Base-by-base conservation (phyloP, 1,139 yeast species). In the Geotrichum klebahnii region DNA sequence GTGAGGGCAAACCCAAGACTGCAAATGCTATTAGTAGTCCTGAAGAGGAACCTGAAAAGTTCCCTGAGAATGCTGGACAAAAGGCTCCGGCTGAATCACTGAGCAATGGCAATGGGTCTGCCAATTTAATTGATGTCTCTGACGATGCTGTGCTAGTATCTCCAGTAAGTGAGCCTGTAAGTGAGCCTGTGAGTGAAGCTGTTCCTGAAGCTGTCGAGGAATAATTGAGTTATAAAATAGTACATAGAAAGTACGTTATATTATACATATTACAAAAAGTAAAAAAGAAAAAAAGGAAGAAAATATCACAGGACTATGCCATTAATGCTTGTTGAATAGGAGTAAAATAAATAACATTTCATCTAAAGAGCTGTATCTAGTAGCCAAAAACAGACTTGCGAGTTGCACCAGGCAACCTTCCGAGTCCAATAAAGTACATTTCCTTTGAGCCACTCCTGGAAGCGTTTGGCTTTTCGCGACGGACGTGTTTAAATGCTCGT, bases 381-480 rank as follows among this genome's bases (percentile, higher is more conserved):
- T 17, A 29, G 14, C 55, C 58, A 59, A 78, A 82, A 2, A 80
- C 79, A 12, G 65, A 63, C 16, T 70, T 48, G 54, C 78, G 77
- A 52, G 81, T 81, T 5, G 77, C 71, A 10, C 62, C 57, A 35
- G 71, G 71, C 29, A 65, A 70, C 61, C 79, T 81, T 9, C 72
- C 71, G 32, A 71, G 64, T 43, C 90, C 86, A 2, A 92, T 76
- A 60, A 86, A 82, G 64, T 84, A 88, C 53, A 81, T 68, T 62
- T 89, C 97, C 42, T 75, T 76, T 1, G 85, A 80, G 55, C 78
- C 85, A 10, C 68, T 63, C 38, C 89, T 67, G 20, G 83, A 77
- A 0, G 89, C 80, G 3, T 66, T 69, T 0, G 87, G 89, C 60
- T 80, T 82, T 57, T 70, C 78, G 44, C 81, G 69, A 9, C 67